phyloP scores from a whole-genome alignment of 1,284 basidiomycete species.

The Takashimella koratensis region DNA sequence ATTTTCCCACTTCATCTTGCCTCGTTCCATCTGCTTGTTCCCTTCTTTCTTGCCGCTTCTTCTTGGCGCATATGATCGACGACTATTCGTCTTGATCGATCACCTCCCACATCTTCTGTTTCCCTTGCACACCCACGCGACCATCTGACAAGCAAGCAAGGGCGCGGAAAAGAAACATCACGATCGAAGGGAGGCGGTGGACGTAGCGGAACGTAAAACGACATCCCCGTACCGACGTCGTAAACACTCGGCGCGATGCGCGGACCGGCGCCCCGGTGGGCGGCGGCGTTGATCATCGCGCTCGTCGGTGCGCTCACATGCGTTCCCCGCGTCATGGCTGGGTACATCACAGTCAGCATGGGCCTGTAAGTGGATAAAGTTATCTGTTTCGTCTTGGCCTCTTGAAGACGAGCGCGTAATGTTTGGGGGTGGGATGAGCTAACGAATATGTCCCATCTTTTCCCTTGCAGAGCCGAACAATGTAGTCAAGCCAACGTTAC shows the following conservation, averaged over 20 bases:
- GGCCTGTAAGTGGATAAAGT: constrained; percentile 6
- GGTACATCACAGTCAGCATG: constrained; percentile 18
- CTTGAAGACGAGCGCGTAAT: not conserved
- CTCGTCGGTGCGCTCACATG: not conserved
- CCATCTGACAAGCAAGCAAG: too few relatives aligned
- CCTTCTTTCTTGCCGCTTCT: too few relatives aligned
- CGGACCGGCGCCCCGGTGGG: not conserved
- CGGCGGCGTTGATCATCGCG: not conserved
- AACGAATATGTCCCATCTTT: constrained; percentile 7
- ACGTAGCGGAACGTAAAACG: too few relatives aligned
- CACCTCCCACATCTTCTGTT: too few relatives aligned
- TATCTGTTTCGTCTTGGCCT: not conserved
- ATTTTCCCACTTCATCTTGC: too few relatives aligned
- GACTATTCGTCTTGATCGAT: too few relatives aligned
- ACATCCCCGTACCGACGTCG: too few relatives aligned
- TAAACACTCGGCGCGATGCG: not conserved
- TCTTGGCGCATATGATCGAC: too few relatives aligned
- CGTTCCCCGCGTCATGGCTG: constrained; percentile 1
- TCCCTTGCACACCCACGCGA: too few relatives aligned
- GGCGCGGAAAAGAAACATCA: too few relatives aligned
- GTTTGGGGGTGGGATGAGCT: constrained; percentile 5
- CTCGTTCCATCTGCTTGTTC: too few relatives aligned
- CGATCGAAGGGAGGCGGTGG: too few relatives aligned
- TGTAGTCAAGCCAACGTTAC: not conserved
- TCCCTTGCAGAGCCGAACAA: not conserved